These are phyloP conservation scores for Psilocybe tampanensis DNA, from an alignment of 768 basidiomycete species.

Conservation along the genomic window DNA sequence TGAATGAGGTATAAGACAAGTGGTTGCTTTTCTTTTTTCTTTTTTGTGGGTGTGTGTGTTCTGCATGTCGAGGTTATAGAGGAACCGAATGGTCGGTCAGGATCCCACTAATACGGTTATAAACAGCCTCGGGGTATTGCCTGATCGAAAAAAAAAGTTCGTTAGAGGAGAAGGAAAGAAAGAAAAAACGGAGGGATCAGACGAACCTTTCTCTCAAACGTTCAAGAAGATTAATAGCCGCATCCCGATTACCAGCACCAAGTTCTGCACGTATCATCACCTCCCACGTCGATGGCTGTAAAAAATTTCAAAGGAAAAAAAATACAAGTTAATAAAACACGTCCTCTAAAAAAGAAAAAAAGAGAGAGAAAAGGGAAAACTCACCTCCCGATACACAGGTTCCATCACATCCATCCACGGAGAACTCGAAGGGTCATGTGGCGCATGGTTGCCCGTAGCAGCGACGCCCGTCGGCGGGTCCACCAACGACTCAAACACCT, in stretches of 20 bases:
- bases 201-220: conserved; percentile 73
- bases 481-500: conserved; percentile 75
- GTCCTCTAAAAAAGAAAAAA: too few species aligned
- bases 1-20: background rate
- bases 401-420: conserved; percentile 41
- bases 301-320: conserved; percentile 2
- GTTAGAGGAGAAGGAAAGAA: conserved; percentile 10
- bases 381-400: conserved; percentile 84
- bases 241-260: conserved; percentile 69
- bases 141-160: conserved; percentile 31
- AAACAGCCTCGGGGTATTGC: conserved; percentile 78
- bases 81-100: conserved; percentile 63
- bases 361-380: conserved; percentile 19
- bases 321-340: conserved; percentile 1
- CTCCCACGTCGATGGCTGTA: conserved; percentile 90
- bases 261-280: conserved; percentile 94
- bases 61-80: background rate
- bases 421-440: conserved; percentile 52
- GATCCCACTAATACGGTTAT: conserved; percentile 78
- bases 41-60: too few species aligned
- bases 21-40: too few species aligned
- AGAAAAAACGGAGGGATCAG: background rate
- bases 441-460: conserved; percentile 85
- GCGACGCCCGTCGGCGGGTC: conserved; percentile 87
- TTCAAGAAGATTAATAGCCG: conserved; percentile 68